These are phyloP conservation scores for Zymoseptoria passerinii DNA, from an alignment of 2,329 filamentous ascomycete species.

Conservation along the genomic window DNA sequence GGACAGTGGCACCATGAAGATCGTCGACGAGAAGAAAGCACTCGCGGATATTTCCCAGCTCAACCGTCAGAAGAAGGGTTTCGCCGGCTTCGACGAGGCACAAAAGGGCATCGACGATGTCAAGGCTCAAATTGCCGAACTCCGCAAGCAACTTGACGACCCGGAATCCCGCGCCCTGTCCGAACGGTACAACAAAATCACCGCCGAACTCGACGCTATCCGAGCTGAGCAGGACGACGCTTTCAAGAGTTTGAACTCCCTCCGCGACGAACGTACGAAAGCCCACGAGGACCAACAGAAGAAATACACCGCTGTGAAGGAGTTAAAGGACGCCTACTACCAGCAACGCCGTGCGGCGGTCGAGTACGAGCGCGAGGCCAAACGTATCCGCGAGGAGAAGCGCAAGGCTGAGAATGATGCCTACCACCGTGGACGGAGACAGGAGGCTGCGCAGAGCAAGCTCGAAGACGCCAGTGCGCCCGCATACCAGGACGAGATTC, in stretches of 20 bases:
- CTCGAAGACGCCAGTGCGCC: constrained; percentile 75
- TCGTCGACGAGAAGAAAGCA: constrained; percentile 96
- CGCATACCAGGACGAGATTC: constrained; percentile 88
- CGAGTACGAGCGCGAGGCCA: constrained; percentile 75
- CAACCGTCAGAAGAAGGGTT: constrained; percentile 85
- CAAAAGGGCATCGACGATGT: constrained; percentile 86
- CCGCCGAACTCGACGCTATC: constrained; percentile 79
- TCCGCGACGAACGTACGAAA: constrained; percentile 79
- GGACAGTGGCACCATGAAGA: constrained; percentile 80
- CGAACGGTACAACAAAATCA: constrained; percentile 76
- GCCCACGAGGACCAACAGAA: constrained; percentile 78
- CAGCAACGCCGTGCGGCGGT: constrained; percentile 70
- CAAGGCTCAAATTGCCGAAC: constrained; percentile 77
- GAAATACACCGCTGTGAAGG: constrained; percentile 72
- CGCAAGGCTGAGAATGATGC: constrained; percentile 72
- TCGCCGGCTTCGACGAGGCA: constrained; percentile 70
- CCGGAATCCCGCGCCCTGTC: constrained; percentile 82
- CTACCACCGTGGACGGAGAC: constrained; percentile 62
- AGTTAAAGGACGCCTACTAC: constrained; percentile 86
- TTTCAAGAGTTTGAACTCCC: constrained; percentile 75
- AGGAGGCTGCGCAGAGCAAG: constrained; percentile 65
- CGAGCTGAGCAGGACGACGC: constrained; percentile 87
- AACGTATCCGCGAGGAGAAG: constrained; percentile 67
- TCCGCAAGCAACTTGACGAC: constrained; percentile 83
- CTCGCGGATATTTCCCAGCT: constrained; percentile 73